These are phyloP conservation scores for Sarocladium brachiariae DNA, from an alignment of 2,329 filamentous ascomycete genomes.

Conservation along the genomic window DNA sequence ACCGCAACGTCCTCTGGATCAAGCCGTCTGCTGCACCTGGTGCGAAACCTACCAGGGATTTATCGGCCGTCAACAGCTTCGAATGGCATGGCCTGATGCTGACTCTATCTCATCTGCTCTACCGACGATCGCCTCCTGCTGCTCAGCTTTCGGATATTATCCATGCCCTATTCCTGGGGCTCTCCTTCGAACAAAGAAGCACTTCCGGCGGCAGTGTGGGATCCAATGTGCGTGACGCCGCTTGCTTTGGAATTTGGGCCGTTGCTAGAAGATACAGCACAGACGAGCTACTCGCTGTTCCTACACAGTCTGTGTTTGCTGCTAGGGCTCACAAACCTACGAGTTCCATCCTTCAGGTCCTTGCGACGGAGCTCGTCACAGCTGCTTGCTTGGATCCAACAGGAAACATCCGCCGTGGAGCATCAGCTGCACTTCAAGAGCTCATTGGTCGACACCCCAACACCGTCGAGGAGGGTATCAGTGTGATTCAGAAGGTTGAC, in stretches of 20 bases:
- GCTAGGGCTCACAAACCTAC: constrained; percentile 28
- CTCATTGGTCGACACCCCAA: constrained; percentile 89
- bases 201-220: constrained; percentile 80
- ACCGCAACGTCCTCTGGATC: constrained; percentile 49
- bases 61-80: constrained; percentile 70
- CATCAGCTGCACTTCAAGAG: constrained; percentile 90
- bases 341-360: constrained; percentile 59
- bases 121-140: constrained; percentile 71
- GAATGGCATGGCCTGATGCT: constrained; percentile 92
- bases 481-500: constrained; percentile 82
- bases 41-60: constrained; percentile 42
- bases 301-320: constrained; percentile 37
- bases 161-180: constrained; percentile 67
- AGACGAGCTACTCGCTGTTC: constrained; percentile 61
- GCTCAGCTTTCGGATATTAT: constrained; percentile 66
- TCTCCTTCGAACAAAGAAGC: constrained; percentile 84
- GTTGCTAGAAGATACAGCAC: constrained; percentile 82
- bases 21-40: constrained; percentile 28
- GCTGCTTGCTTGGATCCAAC: constrained; percentile 81
- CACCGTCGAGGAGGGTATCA: constrained; percentile 72
- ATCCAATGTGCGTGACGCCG: constrained; percentile 86
- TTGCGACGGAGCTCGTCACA: constrained; percentile 75
- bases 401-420: constrained; percentile 87
- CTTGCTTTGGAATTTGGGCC: constrained; percentile 95
- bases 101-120: constrained; percentile 79